These are phyloP conservation scores for Spizellomyces punctatus DNA, from an alignment of 192 early-diverging fungal genomes.

Conservation along the genomic window DNA sequence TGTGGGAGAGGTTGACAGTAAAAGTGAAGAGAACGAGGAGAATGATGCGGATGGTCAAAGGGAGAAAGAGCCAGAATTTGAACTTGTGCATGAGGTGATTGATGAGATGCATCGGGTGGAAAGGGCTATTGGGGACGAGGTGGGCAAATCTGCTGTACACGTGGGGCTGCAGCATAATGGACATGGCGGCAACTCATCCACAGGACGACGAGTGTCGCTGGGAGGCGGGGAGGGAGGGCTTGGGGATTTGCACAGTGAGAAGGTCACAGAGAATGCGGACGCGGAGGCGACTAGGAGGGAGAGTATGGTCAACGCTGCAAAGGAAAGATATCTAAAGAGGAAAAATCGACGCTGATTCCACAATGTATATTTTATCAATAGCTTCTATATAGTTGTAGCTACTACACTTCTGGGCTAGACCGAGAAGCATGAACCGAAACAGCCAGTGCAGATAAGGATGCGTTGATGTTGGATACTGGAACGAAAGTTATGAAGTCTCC, in stretches of 20 bases:
- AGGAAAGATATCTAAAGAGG: conserved; percentile 40
- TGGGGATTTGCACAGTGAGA: background rate
- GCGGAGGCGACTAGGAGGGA: background rate
- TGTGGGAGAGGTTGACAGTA: conserved; percentile 5
- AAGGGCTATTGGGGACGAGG: conserved; percentile 10
- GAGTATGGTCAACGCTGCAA: conserved; percentile 20
- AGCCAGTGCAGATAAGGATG: background rate
- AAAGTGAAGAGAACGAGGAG: background rate
- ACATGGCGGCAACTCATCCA: background rate
- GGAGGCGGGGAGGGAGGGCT: background rate
- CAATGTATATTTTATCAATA: background rate
- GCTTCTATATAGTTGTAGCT: no score
- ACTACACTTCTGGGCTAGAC: no score
- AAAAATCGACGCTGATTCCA: conserved; percentile 14
- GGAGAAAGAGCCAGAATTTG: conserved; percentile 28
- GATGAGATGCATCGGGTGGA: conserved; percentile 31
- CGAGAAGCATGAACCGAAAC: background rate
- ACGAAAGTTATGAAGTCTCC: background rate
- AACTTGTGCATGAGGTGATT: conserved; percentile 32
- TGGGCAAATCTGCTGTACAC: background rate
- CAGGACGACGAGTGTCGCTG: background rate
- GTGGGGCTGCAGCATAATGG: background rate
- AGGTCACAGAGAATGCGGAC: background rate
- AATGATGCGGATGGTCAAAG: background rate
- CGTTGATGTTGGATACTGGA: background rate